Percentiles rank a stretch among this genome's conserved stretches.
Conservation (phyloP, 2,329 filamentous ascomycete genomes). For the Arachnopeziza araneosa region DNA sequence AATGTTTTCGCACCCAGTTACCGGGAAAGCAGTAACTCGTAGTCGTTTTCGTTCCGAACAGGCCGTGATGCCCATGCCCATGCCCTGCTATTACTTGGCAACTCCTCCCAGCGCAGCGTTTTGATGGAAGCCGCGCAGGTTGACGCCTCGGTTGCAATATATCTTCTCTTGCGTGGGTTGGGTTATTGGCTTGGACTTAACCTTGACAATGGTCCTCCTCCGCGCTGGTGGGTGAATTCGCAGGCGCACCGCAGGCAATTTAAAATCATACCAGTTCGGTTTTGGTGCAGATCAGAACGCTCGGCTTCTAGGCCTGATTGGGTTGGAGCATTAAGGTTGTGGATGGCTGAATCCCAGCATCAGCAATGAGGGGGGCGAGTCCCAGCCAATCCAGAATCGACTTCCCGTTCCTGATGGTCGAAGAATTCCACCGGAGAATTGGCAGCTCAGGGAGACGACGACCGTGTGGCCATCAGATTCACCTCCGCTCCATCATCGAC, state of each 20-base stretch:
- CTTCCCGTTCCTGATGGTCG: neutral
- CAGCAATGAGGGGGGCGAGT: neutral
- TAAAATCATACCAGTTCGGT: neutral
- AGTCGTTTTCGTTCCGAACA: too few species aligned
- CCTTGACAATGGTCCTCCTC: neutral
- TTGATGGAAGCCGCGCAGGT: too few species aligned
- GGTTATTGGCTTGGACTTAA: neutral
- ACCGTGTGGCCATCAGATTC: neutral
- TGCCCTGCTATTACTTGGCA: too few species aligned
- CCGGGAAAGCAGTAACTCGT: too few species aligned
- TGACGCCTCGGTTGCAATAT: too few species aligned
- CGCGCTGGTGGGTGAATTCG: neutral
- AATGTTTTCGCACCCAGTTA: too few species aligned
- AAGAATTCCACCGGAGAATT: neutral
- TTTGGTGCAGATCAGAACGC: neutral
- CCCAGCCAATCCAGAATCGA: neutral
- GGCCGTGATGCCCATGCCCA: too few species aligned
- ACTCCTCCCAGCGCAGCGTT: too few species aligned
- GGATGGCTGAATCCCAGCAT: neutral
- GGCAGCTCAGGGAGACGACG: neutral
- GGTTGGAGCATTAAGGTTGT: neutral
- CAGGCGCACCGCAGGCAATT: neutral
- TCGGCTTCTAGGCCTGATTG: neutral
- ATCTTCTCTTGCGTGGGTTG: neutral
- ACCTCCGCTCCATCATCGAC: neutral